Percentiles rank a stretch among this genome's conserved stretches.
Conservation (phyloP, 148 eudicot genomes). For the Rhododendron ovatum region DNA sequence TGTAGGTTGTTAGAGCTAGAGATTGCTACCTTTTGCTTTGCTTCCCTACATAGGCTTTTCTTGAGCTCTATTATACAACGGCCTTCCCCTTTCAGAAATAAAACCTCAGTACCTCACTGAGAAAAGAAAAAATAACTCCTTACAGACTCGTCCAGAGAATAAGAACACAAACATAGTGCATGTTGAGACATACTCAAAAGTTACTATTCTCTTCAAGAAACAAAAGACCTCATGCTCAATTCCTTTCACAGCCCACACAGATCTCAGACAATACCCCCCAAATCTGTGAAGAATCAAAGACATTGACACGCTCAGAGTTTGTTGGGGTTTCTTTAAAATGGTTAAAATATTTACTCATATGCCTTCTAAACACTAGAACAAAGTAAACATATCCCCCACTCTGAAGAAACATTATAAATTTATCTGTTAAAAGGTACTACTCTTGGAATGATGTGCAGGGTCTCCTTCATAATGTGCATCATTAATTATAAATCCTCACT, state of each 20-base stretch:
- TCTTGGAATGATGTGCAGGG: neutral
- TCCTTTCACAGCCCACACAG: neutral
- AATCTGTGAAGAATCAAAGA: neutral
- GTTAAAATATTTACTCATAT: neutral
- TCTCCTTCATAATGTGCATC: neutral
- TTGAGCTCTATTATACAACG: neutral
- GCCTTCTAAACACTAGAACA: neutral
- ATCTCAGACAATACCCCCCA: neutral
- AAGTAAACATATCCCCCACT: neutral
- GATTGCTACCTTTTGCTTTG: neutral
- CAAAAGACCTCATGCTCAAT: neutral
- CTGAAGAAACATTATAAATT: neutral
- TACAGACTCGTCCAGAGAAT: neutral
- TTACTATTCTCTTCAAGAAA: neutral
- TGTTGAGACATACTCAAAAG: neutral
- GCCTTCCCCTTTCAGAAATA: neutral
- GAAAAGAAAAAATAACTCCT: neutral
- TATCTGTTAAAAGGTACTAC: neutral
- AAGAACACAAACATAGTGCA: neutral
- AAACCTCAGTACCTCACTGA: neutral
- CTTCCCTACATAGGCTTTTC: neutral
- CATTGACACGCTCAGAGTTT: neutral
- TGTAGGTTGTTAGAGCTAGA: neutral
- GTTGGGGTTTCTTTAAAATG: neutral
- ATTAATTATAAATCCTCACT: neutral